Evolutionary conservation across 2,329 filamentous ascomycete species (phyloP).

Genomic region (Botryosphaeria dothidea): DNA sequence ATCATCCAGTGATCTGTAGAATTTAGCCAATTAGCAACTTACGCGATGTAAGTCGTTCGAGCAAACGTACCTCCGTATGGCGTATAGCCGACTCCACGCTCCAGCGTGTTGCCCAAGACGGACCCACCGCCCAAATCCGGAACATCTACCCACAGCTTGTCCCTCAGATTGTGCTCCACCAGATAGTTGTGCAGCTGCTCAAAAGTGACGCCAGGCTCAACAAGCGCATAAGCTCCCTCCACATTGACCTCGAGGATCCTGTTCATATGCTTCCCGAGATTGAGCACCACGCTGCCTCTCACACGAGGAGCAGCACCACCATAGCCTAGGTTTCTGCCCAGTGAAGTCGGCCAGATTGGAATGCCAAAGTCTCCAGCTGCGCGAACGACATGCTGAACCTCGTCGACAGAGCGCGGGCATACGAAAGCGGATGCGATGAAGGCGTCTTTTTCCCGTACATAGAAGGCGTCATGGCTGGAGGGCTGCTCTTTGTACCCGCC

Average conservation of each 20-base stretch:
- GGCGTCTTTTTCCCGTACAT: constrained; percentile 45
- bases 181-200: constrained; percentile 47
- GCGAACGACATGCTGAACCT: constrained; percentile 33
- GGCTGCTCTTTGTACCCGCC: constrained; percentile 26
- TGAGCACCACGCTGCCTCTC: constrained; percentile 47
- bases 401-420: constrained; percentile 44
- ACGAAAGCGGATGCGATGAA: constrained; percentile 47
- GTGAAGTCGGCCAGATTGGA: constrained; percentile 35
- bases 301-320: constrained; percentile 52
- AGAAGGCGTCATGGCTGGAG: constrained; percentile 42
- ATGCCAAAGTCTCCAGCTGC: constrained; percentile 37
- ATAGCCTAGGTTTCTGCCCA: constrained; percentile 52
- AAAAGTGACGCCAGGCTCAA: constrained; percentile 53
- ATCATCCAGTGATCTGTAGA: constrained; percentile 46
- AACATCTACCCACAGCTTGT: constrained; percentile 46
- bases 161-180: constrained; percentile 38
- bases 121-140: constrained; percentile 38
- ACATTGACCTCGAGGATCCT: constrained; percentile 41
- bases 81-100: constrained; percentile 38
- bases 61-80: constrained; percentile 38
- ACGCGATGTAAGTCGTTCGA: constrained; percentile 41
- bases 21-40: constrained; percentile 31
- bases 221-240: constrained; percentile 42
- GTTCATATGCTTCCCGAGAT: constrained; percentile 47
- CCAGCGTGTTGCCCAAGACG: constrained; percentile 37